Base-by-base conservation (phyloP, 352 stramenopile genomes). In the Globisporangium emineosum region DNA sequence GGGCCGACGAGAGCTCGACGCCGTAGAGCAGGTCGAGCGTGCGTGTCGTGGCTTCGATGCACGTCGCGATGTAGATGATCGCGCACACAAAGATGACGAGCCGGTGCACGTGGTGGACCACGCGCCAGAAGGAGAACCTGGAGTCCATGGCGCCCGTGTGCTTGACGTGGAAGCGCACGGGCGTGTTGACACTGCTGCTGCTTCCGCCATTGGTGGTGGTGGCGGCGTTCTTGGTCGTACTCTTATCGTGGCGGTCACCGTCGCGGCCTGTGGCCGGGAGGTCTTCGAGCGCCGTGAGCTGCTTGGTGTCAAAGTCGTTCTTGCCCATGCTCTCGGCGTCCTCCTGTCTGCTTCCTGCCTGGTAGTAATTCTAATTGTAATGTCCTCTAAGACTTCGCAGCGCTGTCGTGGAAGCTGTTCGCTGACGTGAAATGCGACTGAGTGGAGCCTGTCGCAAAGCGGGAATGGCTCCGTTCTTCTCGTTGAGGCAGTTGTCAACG, bases 231-330 rank as follows among this genome's bases (percentile, higher is more conserved):
- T 2, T n/a, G 21, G 7, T 52, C 13, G n/a, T 8, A 5, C 35
- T 13, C 19, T 52, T 25, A 21, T 52, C 45, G 4, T 7, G 45
- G 45, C 6, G 45, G 9, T 52, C 7, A 21, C n/a, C n/a, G n/a
- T n/a, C n/a, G n/a, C n/a, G n/a, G n/a, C n/a, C n/a, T n/a, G 45
- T 29, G 7, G 45, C 21, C 13, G 13, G 35, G 13, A 52, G n/a
- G n/a, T 52, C 45, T 5, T 52, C 45, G 45, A 52, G 45, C 45
- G 45, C 4, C 45, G 45, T 52, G 45, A 52, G 45, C 45, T 52
- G 45, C 45, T 52, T 52, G 17, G 17, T 3, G 45, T 52, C 45
- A 52, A 52, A 52, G 21, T 52, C 45, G 21, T 52, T 52, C 45
- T 52, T 52, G 8, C 21, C 45, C 45, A 52, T 52, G 12, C 13